phyloP scores from a whole-genome alignment of 352 stramenopile species.

The Phytophthora multivora region DNA sequence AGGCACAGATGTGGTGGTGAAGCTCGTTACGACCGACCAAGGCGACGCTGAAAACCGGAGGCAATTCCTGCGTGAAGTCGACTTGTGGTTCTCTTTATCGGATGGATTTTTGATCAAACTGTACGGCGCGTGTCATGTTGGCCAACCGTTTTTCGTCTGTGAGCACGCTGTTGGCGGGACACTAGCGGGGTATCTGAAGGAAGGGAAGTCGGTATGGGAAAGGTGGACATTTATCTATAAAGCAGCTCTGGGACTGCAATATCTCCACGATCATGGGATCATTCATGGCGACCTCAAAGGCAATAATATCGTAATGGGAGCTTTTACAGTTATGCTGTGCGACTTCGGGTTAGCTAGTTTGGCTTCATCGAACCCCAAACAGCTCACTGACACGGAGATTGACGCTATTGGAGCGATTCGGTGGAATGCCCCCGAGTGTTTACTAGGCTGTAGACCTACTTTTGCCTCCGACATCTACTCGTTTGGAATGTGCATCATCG shows the following conservation, averaged over 20 bases:
- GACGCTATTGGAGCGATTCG: too few species aligned
- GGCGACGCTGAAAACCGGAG: not conserved
- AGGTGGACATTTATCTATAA: not conserved
- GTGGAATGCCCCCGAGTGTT: too few species aligned
- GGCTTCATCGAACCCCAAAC: too few species aligned
- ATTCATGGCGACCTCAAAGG: not conserved
- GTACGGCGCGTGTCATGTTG: slow-evolving; percentile 6
- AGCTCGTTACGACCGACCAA: not conserved
- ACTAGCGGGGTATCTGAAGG: not conserved
- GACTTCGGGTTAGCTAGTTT: too few species aligned
- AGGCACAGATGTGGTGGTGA: not conserved
- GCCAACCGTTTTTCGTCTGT: slow-evolving; percentile 5
- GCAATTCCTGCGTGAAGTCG: not conserved
- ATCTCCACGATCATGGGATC: not conserved
- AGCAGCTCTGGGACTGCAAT: not conserved
- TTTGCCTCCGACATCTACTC: too few species aligned
- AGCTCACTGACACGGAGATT: too few species aligned
- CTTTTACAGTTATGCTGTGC: not conserved
- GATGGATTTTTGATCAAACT: slow-evolving; percentile 4
- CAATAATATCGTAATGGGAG: not conserved
- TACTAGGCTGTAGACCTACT: too few species aligned
- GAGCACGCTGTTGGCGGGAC: not conserved
- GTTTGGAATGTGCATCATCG: too few species aligned
- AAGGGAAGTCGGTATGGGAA: not conserved
- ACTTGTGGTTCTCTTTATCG: slow-evolving; percentile 7